Conservation (phyloP, 805 yeast species). For the Jamesozyma gamospora region DNA sequence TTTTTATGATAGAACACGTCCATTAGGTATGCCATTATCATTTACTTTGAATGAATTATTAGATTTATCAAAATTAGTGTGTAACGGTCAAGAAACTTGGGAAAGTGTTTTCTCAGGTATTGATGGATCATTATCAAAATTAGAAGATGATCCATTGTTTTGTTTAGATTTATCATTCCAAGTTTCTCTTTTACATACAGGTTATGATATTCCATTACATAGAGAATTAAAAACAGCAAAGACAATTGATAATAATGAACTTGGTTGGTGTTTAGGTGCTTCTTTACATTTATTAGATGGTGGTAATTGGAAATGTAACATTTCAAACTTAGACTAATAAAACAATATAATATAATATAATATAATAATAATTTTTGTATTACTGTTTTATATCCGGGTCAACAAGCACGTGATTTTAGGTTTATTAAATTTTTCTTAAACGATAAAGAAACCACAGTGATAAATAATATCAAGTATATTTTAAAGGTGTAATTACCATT, state of each 20-base stretch:
- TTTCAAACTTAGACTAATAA: constrained; percentile 1
- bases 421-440: too few species aligned
- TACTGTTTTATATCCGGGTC: too few species aligned
- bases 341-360: background rate
- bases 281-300: constrained; percentile 78
- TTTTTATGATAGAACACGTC: constrained; percentile 89
- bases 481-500: too few species aligned
- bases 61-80: constrained; percentile 74
- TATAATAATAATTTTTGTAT: background rate
- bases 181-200: constrained; percentile 84
- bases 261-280: constrained; percentile 99
- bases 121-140: constrained; percentile 53
- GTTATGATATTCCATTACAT: constrained; percentile 84
- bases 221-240: constrained; percentile 90
- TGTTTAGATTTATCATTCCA: constrained; percentile 88
- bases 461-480: too few species aligned
- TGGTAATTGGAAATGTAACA: constrained; percentile 59
- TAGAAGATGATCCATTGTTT: constrained; percentile 82
- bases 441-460: too few species aligned
- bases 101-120: constrained; percentile 52
- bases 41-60: constrained; percentile 78
- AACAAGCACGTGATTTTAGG: too few species aligned
- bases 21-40: constrained; percentile 87
- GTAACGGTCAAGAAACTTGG: constrained; percentile 77
- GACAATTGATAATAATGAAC: constrained; percentile 77